Percentiles rank a stretch among this genome's conserved stretches.
These are phyloP conservation scores for Podaxis sp. DNA, from an alignment of 768 basidiomycete species.

Conservation along the genomic window DNA sequence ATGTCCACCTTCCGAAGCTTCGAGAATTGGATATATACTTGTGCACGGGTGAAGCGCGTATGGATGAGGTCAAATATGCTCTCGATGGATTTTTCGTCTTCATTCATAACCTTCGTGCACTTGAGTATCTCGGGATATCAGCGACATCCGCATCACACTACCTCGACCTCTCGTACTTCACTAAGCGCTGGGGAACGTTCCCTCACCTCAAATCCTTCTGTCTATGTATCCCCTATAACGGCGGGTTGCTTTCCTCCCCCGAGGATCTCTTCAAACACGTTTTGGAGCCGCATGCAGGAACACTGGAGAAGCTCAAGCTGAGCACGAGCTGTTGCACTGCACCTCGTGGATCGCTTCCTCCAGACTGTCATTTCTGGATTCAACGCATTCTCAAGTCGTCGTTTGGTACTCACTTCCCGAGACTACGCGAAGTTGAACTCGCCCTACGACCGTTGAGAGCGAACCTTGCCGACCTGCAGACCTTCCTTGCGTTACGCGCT, in stretches of 20 bases:
- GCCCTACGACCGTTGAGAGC: constrained; percentile 41
- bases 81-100: constrained; percentile 46
- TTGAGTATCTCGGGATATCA: constrained; percentile 35
- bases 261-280: constrained; percentile 34
- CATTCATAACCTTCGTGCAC: constrained; percentile 38
- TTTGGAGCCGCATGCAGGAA: constrained; percentile 29
- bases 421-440: constrained; percentile 32
- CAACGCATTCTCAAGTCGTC: constrained; percentile 33
- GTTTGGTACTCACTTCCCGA: constrained; percentile 26
- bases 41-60: constrained; percentile 29
- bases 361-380: constrained; percentile 41
- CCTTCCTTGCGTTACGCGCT: constrained; percentile 31
- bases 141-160: constrained; percentile 36
- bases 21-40: constrained; percentile 35
- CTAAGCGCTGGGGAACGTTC: constrained; percentile 35
- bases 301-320: constrained; percentile 36
- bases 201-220: constrained; percentile 37
- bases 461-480: constrained; percentile 26
- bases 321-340: constrained; percentile 30
- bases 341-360: constrained; percentile 21
- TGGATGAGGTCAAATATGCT: constrained; percentile 30
- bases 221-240: constrained; percentile 46
- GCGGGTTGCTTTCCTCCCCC: constrained; percentile 38
- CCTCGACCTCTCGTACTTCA: constrained; percentile 40
- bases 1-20: constrained; percentile 33